Base-by-base conservation (phyloP, 2,329 filamentous ascomycete genomes). In the Scopulariopsis brevicaulis region DNA sequence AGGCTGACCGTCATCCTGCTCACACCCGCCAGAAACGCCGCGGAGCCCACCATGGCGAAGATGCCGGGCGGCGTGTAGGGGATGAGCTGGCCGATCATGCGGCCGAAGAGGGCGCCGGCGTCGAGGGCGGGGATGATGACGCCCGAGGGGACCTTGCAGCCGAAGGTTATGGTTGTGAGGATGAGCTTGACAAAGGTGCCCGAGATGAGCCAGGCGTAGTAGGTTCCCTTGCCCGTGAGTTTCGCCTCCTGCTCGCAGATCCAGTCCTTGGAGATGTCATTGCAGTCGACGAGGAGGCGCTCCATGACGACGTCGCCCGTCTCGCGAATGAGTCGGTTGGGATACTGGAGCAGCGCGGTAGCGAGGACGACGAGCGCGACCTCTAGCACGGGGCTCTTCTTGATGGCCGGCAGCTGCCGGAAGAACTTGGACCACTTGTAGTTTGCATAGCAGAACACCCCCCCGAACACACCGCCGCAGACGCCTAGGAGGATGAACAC, bases 91-190 rank as follows among this genome's bases (percentile, higher is more conserved):
- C 60, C 80, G 1, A 82, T 63, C 3, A 84, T 70, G 3, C 80
- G 74, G 3, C 81, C 80, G 60, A 83, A 83, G 34, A 84, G 71
- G 0, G 80, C 80, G 15, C 81, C 81, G 3, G 75, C 79, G 59
- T 81, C 78, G 2, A 84, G 71, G 2, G 80, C 76, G 0, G 81
- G 81, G 56, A 84, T 83, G 65, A 84, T 84, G 59, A 84, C 77
- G 1, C 81, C 81, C 0, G 77, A 79, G 1, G 81, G 81, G 1
- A 84, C 79, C 68, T 83, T 83, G 67, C 77, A 76, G 15, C 81
- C 80, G 61, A 83, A 83, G 0, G 80, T 83, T 46, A 83, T 74
- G 61, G 76, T 80, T 1, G 78, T 83, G 10, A 83, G 72, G 18
- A 80, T 60, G 2, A 83, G 71, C 65, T 84, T 83, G 22, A 76